Percentiles rank a stretch among this genome's conserved stretches.
Evolutionary conservation across 352 stramenopile species (phyloP).

Genomic region (Globisporangium rhizosaccharum): DNA sequence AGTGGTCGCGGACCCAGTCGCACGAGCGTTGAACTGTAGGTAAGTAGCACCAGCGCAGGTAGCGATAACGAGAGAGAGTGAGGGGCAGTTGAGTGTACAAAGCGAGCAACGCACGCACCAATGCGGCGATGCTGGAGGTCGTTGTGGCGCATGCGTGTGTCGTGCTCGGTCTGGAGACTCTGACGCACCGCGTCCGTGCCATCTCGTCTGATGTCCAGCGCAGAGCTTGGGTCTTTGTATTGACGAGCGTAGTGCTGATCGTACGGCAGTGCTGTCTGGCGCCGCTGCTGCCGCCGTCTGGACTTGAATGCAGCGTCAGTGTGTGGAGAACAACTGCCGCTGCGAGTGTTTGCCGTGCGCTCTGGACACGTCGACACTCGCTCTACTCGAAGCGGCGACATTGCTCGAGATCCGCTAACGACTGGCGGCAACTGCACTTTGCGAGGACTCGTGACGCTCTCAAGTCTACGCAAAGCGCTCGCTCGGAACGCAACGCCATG

Average conservation of each 20-base stretch:
- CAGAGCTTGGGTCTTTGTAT: no score
- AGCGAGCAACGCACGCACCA: not conserved
- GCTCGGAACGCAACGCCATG: conserved; percentile 15
- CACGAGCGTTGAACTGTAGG: conserved; percentile 12
- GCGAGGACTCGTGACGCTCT: not conserved
- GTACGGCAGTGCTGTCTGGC: conserved; percentile 8
- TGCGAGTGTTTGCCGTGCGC: not conserved
- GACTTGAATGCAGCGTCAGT: no score
- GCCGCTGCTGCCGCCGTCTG: not conserved
- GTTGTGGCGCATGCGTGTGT: not conserved
- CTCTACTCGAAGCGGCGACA: not conserved
- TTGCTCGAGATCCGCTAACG: not conserved
- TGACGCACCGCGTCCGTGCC: not conserved
- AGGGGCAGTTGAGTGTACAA: not conserved
- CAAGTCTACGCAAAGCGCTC: not conserved
- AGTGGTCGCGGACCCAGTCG: conserved; percentile 47
- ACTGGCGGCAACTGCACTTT: conserved; percentile 4
- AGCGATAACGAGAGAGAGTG: not conserved
- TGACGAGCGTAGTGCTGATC: not conserved
- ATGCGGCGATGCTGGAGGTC: conserved; percentile 3
- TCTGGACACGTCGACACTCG: not conserved
- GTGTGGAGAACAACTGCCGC: not conserved
- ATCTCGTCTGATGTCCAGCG: not conserved
- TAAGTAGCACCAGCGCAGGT: not conserved
- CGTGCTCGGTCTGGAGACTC: not conserved